Conservation (phyloP, 805 yeast species). For the Cyberlindnera subsufficiens region DNA sequence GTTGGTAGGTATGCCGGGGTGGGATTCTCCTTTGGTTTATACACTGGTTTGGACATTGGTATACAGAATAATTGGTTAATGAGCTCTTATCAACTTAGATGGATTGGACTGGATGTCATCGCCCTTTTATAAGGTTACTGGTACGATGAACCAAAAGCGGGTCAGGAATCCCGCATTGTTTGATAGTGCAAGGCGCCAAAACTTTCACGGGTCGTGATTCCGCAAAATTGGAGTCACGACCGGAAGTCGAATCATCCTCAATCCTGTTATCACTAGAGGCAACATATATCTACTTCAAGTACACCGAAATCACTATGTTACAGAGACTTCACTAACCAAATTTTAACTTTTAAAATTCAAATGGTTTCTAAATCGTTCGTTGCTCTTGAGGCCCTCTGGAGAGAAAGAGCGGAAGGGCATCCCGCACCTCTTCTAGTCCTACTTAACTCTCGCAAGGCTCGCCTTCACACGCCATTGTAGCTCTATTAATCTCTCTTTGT, state of each 20-base stretch:
- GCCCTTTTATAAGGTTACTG: neutral
- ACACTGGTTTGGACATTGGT: slow-evolving; percentile 17
- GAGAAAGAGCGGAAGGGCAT: too few species aligned
- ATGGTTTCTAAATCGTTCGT: too few species aligned
- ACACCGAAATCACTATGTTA: too few species aligned
- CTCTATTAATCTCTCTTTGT: slow-evolving; percentile 7
- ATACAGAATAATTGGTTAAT: neutral
- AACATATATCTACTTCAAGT: too few species aligned
- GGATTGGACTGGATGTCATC: neutral
- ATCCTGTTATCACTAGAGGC: too few species aligned
- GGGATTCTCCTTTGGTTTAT: slow-evolving; percentile 29
- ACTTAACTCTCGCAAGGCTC: slow-evolving; percentile 5
- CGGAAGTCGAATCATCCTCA: too few species aligned
- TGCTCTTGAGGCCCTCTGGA: too few species aligned
- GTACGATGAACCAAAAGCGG: slow-evolving; percentile 1
- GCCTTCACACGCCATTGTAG: slow-evolving; percentile 10
- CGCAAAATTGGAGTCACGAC: too few species aligned
- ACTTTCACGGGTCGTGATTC: too few species aligned
- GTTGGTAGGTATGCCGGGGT: slow-evolving; percentile 53
- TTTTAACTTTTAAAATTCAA: too few species aligned
- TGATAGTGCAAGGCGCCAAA: too few species aligned
- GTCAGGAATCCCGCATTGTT: slow-evolving; percentile 7
- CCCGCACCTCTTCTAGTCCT: neutral
- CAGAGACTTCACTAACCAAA: too few species aligned
- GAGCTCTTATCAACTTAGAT: neutral